phyloP scores from a whole-genome alignment of 495 filamentous ascomycete species.

The Hypoxylon intermedium region DNA sequence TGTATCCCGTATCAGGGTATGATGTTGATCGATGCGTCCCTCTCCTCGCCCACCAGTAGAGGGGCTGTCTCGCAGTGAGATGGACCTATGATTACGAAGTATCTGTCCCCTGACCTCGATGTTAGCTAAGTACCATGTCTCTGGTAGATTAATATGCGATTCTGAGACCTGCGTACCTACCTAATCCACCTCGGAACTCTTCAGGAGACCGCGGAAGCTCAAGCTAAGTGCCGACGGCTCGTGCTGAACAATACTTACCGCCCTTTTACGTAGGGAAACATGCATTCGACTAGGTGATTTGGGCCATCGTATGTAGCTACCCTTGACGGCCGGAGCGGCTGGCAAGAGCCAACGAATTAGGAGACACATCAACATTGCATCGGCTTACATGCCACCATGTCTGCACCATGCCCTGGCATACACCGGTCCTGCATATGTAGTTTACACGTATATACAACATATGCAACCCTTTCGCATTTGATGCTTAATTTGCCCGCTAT shows the following conservation, averaged over 20 bases:
- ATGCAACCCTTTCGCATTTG: neutral
- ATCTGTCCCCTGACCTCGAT: slow-evolving; percentile 4
- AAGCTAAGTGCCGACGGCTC: no score
- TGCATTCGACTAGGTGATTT: slow-evolving; percentile 15
- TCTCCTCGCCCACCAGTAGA: no score
- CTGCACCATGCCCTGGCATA: neutral
- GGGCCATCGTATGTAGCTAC: neutral
- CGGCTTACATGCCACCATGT: slow-evolving; percentile 17
- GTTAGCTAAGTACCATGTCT: slow-evolving; percentile 7
- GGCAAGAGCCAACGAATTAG: neutral
- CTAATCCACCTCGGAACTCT: neutral
- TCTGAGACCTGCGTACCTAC: slow-evolving; percentile 2
- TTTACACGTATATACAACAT: slow-evolving; percentile 4
- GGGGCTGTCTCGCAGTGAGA: slow-evolving; percentile 1
- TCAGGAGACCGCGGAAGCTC: no score
- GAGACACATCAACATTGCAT: neutral
- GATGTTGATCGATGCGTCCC: no score
- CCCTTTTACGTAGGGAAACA: slow-evolving; percentile 6
- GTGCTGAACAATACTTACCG: neutral
- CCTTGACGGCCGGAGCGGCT: neutral
- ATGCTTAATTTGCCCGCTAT: slow-evolving; percentile 5
- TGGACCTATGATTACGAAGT: neutral
- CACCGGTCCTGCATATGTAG: neutral
- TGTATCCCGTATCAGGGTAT: no score
- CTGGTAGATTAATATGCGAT: neutral